These are phyloP conservation scores for Myxozyma sirexii DNA, from an alignment of 805 yeast genomes.

Conservation along the genomic window DNA sequence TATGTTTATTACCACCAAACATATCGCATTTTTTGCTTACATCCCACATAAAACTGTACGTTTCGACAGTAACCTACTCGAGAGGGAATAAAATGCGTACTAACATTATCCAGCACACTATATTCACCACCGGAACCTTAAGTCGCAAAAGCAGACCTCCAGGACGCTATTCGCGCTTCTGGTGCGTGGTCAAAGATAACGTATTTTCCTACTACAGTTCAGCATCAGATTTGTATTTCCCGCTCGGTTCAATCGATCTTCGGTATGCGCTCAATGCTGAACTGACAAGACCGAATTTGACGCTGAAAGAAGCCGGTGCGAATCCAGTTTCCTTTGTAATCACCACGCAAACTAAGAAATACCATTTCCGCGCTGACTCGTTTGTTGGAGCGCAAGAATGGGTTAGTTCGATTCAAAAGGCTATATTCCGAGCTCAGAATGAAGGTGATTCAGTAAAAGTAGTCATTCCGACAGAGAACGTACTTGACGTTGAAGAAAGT, in stretches of 20 bases:
- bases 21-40: slow-evolving; percentile 74
- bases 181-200: slow-evolving; percentile 77
- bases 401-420: slow-evolving; percentile 73
- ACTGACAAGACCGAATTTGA: slow-evolving; percentile 41
- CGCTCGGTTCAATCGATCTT: slow-evolving; percentile 72
- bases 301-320: slow-evolving; percentile 29
- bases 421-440: slow-evolving; percentile 73
- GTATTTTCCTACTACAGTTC: slow-evolving; percentile 68
- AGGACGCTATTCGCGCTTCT: slow-evolving; percentile 55
- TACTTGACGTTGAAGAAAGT: slow-evolving; percentile 62
- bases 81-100: background rate
- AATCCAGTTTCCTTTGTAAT: slow-evolving; percentile 58
- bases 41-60: slow-evolving; percentile 59
- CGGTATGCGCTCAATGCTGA: slow-evolving; percentile 65
- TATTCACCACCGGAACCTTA: slow-evolving; percentile 55
- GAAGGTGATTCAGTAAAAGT: slow-evolving; percentile 71
- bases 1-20: slow-evolving; percentile 65
- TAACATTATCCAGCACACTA: slow-evolving; percentile 11
- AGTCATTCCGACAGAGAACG: slow-evolving; percentile 71
- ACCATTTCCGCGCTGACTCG: slow-evolving; percentile 73
- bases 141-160: slow-evolving; percentile 48
- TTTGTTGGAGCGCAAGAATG: slow-evolving; percentile 74
- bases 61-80: background rate
- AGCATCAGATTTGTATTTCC: slow-evolving; percentile 84
- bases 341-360: slow-evolving; percentile 52